Evolutionary conservation across 371 early-diverging fungal genomes (phyloP), one percentile per base, ranked within the genome.

Genomic region (Mucor circinelloides): DNA sequence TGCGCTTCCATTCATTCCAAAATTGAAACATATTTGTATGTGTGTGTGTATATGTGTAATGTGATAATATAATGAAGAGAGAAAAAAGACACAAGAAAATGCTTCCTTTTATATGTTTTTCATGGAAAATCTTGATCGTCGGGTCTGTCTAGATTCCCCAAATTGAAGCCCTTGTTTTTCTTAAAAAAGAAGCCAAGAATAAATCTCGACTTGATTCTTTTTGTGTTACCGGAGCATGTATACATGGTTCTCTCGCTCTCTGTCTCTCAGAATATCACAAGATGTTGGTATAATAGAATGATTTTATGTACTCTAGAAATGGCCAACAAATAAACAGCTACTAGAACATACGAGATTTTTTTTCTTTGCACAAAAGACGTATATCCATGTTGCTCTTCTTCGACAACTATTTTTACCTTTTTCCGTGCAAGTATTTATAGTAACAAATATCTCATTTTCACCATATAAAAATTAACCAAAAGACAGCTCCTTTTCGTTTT

Each of bases 1-100:
- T 73, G 38, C 73, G 73, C 38, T 65, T 72, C 69, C 66, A 69
- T 10, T 72, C 69, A 46, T 58, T 68, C 46, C 55, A 57, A 54
- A 72, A 72, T 57, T 68, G 66, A 42, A 72, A 72, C 69, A 69
- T 72, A 23, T 63, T 70, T 61, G 28, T 44, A 42, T 21, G 6
- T 13, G 10, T 38, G 13, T 38, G 13, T 44, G 7, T 19, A 19
- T 19, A 36, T 12, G 31, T 13, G 25, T 58, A 28, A 15, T 19
- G 52, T 25, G 59, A 23, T 31, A 6, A n/a, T 31, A 58, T 6
- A 23, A 23, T 81, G 74, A 46, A 83, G 67, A 67, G 78, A 63
- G 64, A 77, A 68, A 60, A 83, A 81, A 21, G 76, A 52, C 7
- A 32, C 31, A 62, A 55, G 31, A 48, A 50, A 62, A 19, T 21